A percentile compares a stretch with the other conserved stretches of the same genome.
phyloP scores from a whole-genome alignment of 2,329 filamentous ascomycete species.

The Chalaropsis ovoidea region DNA sequence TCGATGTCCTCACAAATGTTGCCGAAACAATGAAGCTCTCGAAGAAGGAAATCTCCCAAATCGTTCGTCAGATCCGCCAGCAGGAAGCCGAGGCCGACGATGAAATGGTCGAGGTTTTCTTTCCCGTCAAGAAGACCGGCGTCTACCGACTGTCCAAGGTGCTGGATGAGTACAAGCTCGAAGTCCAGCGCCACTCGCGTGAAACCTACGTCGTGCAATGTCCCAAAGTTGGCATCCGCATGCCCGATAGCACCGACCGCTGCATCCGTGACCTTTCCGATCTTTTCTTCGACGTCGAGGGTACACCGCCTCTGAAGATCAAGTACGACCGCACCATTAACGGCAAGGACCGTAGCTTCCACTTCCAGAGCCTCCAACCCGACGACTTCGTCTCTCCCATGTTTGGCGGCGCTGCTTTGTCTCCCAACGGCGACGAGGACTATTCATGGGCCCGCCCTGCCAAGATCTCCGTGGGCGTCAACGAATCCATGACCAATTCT shows the following conservation, averaged over 20 bases:
- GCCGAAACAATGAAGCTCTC: slow-evolving; percentile 73
- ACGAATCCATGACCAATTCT: slow-evolving; percentile 71
- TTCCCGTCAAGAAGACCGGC: slow-evolving; percentile 73
- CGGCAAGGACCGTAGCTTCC: slow-evolving; percentile 68
- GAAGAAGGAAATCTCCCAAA: slow-evolving; percentile 60
- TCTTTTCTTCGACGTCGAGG: slow-evolving; percentile 69
- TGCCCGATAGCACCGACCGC: slow-evolving; percentile 52
- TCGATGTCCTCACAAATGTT: slow-evolving; percentile 69
- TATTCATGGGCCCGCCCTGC: slow-evolving; percentile 71
- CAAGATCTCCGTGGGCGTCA: slow-evolving; percentile 68
- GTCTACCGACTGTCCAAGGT: slow-evolving; percentile 79
- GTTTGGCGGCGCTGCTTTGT: slow-evolving; percentile 48
- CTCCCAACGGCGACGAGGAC: slow-evolving; percentile 49
- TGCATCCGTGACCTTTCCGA: slow-evolving; percentile 85
- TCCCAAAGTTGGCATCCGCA: slow-evolving; percentile 64
- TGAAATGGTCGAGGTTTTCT: slow-evolving; percentile 57
- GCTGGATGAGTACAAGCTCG: slow-evolving; percentile 84
- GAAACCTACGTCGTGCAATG: slow-evolving; percentile 81
- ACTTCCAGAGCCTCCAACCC: slow-evolving; percentile 87
- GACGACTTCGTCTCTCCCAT: slow-evolving; percentile 75
- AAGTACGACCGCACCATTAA: slow-evolving; percentile 87
- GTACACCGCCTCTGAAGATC: slow-evolving; percentile 83
- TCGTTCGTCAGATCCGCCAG: slow-evolving; percentile 58
- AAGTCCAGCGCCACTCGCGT: slow-evolving; percentile 65
- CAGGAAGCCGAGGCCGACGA: slow-evolving; percentile 53